These are phyloP conservation scores for Hypoxylon intermedium DNA, from an alignment of 495 filamentous ascomycete genomes.

Conservation along the genomic window DNA sequence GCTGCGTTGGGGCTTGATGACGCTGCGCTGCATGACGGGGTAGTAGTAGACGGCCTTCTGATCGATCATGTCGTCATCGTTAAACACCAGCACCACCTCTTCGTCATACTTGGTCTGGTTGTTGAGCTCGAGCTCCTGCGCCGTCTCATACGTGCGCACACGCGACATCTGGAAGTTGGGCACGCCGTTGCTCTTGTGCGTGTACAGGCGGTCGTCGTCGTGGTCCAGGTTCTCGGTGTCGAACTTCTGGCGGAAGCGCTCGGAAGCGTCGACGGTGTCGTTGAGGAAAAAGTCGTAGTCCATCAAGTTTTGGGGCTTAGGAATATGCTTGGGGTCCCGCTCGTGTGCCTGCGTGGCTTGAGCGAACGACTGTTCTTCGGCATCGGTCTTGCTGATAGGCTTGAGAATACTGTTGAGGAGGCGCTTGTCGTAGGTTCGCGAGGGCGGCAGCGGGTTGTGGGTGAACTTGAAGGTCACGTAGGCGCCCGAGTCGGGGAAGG, in stretches of 20 bases:
- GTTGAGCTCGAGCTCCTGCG: slow-evolving; percentile 66
- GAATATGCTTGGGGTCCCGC: slow-evolving; percentile 65
- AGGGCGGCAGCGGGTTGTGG: slow-evolving; percentile 73
- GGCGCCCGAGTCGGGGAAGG: slow-evolving; percentile 83
- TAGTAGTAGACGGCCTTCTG: slow-evolving; percentile 88
- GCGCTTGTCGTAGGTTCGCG: slow-evolving; percentile 72
- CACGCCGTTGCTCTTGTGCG: slow-evolving; percentile 52
- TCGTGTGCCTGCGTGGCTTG: slow-evolving; percentile 66
- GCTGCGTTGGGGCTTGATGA: slow-evolving; percentile 61
- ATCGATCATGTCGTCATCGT: slow-evolving; percentile 51
- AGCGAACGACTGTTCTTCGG: slow-evolving; percentile 58
- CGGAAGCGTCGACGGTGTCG: slow-evolving; percentile 60
- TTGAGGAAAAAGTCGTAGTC: slow-evolving; percentile 85
- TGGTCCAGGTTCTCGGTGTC: slow-evolving; percentile 71
- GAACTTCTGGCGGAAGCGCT: slow-evolving; percentile 75
- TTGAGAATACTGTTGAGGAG: slow-evolving; percentile 81
- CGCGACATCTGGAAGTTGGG: slow-evolving; percentile 75
- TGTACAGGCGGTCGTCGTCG: slow-evolving; percentile 72
- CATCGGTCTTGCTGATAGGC: slow-evolving; percentile 62
- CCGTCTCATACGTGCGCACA: slow-evolving; percentile 84
- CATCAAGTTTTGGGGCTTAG: slow-evolving; percentile 67
- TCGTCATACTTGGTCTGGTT: slow-evolving; percentile 69
- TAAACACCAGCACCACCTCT: slow-evolving; percentile 60
- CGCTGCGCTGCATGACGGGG: slow-evolving; percentile 73
- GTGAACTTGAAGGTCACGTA: slow-evolving; percentile 90